Evolutionary conservation across 306 rosid species (phyloP), one percentile per base, ranked within the genome.

Genomic region (Coriaria nepalensis): DNA sequence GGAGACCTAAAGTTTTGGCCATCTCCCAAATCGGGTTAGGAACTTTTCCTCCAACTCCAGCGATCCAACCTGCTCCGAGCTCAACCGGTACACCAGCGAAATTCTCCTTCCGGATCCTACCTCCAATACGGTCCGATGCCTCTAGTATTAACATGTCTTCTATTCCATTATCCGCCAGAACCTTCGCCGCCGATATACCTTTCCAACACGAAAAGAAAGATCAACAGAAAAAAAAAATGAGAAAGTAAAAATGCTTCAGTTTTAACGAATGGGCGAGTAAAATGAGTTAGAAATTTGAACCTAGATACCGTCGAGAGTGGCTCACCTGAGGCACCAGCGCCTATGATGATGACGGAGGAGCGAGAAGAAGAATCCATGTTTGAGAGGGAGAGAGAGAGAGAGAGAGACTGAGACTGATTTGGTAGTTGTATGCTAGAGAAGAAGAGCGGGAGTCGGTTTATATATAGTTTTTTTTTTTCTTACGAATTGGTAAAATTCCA

Each of bases 11-110:
- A 34, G 77, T 12, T 6, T 43, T 45, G 37, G 95, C 94, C 54
- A 84, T 93, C 60, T 90, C 92, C 97, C 95, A 90, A 9, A 77
- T 78, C 2, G 97, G 97, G 49, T 90, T 90, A 10, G 77, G 40
- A 52, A 81, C 73, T 13, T 47, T 67, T 0, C 97, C 97, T 0
- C 94, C 97, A 39, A 90, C 97, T 29, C 97, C 97, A 35, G 82
- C 94, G 20, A 90, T 85, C 97, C 97, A 90, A n/a, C 97, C 97
- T 2, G 97, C 95, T 3, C 97, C 97, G 9, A 84, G 94, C 64
- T 90, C 97, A 49, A 73, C 97, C 63, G 94, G 56, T 53, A 90
- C 74, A 6, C 87, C 95, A 1, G 92, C 95, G 57, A 90, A 90
- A 42, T 54, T 40, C 50, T 90, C 87, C 55, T 81, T 90, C 5